Evolutionary conservation across 148 eudicot species (phyloP).

Genomic region (Agrostemma githago): DNA sequence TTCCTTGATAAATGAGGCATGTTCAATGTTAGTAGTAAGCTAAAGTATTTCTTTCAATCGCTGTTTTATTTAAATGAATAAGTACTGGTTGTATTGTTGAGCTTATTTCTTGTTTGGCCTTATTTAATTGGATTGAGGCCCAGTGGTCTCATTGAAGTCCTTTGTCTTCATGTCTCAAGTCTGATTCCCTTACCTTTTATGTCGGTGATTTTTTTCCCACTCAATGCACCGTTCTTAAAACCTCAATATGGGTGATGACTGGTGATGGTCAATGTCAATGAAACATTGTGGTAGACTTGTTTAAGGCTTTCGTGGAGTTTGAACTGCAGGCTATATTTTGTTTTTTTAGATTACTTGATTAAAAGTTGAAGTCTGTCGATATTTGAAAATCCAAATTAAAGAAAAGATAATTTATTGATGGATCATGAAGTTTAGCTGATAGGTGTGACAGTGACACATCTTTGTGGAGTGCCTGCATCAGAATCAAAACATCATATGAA

Average conservation of each 20-base stretch:
- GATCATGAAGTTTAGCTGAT: neutral
- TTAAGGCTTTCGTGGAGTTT: neutral
- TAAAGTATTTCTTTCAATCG: neutral
- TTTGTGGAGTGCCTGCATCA: neutral
- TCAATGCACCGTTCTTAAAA: neutral
- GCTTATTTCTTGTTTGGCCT: neutral
- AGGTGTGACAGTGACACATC: neutral
- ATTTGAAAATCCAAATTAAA: neutral
- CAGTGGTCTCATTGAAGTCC: neutral
- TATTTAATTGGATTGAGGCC: neutral
- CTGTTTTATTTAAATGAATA: neutral
- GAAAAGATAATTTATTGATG: neutral
- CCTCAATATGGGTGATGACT: neutral
- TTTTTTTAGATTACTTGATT: neutral
- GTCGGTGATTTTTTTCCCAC: neutral
- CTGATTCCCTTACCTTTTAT: neutral
- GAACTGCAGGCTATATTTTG: neutral
- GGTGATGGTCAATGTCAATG: neutral
- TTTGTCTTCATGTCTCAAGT: neutral
- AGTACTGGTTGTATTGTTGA: neutral
- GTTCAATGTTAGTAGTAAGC: constrained; percentile 90
- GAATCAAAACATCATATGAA: neutral
- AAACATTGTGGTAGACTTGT: neutral
- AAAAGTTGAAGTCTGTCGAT: neutral
- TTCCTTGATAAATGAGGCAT: constrained; percentile 89